These are phyloP conservation scores for Iberis pinnata DNA, from an alignment of 345 rosid genomes.

Conservation along the genomic window DNA sequence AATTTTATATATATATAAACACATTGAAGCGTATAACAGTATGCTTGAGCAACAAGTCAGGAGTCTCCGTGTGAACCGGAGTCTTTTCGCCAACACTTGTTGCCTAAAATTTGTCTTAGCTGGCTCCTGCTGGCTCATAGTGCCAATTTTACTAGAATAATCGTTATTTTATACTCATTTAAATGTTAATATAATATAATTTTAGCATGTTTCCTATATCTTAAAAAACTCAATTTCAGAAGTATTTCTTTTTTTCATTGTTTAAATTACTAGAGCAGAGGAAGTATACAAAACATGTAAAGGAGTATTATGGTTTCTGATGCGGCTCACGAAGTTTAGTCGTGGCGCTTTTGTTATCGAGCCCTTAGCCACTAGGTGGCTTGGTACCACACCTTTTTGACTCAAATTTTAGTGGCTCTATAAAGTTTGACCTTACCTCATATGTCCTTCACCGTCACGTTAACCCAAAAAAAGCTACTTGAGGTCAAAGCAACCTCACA, in stretches of 20 bases:
- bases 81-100: slow-evolving; percentile 14
- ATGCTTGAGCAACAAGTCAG: slow-evolving; percentile 31
- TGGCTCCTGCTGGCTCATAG: slow-evolving; percentile 24
- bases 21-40: slow-evolving; percentile 27
- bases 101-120: slow-evolving; percentile 23
- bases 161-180: no score
- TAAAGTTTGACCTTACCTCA: slow-evolving; percentile 28
- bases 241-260: no score
- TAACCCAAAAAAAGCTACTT: slow-evolving; percentile 29
- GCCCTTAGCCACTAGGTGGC: slow-evolving; percentile 8
- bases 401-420: slow-evolving; percentile 32
- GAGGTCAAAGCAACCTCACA: slow-evolving; percentile 33
- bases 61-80: slow-evolving; percentile 32
- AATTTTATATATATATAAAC: no score
- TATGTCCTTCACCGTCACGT: slow-evolving; percentile 28
- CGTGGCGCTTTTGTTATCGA: slow-evolving; percentile 13
- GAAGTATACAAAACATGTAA: no score
- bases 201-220: no score
- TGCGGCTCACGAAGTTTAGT: slow-evolving; percentile 23
- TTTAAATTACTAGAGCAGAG: no score
- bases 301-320: not conserved
- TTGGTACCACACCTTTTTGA: slow-evolving; percentile 23
- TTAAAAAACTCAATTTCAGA: no score
- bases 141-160: slow-evolving; percentile 10
- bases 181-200: no score